Evolutionary conservation across 179 eudicot genomes (phyloP).

Genomic region (Vitellaria paradoxa): DNA sequence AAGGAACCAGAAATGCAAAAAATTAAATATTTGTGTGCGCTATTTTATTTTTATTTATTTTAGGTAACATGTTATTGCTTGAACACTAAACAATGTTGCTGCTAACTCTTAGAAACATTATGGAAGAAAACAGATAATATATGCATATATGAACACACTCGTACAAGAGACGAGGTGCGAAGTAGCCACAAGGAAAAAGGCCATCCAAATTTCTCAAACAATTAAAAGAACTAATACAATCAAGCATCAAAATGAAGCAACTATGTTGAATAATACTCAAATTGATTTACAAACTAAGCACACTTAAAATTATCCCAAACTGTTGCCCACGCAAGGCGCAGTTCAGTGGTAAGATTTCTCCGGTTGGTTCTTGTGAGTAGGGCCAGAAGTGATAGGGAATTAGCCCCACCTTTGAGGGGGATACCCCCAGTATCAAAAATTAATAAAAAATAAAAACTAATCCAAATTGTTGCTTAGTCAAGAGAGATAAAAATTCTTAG

Average conservation of each 20-base stretch:
- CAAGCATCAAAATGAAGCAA: not conserved
- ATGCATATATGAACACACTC: not conserved
- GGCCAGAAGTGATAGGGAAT: no score
- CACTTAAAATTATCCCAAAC: not conserved
- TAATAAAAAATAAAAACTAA: not conserved
- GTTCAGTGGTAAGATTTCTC: no score
- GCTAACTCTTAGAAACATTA: not conserved
- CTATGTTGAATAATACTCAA: not conserved
- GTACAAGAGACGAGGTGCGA: not conserved
- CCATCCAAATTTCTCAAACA: not conserved
- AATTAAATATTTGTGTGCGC: not conserved
- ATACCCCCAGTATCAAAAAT: no score
- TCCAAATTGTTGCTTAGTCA: not conserved
- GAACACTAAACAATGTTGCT: not conserved
- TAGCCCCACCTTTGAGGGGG: no score
- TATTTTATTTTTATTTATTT: not conserved
- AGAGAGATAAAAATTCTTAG: not conserved
- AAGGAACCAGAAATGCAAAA: constrained; percentile 7
- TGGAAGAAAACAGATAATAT: not conserved
- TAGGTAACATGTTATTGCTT: not conserved
- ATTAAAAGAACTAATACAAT: not conserved
- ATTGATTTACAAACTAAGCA: not conserved
- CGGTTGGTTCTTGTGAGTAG: no score
- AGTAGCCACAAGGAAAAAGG: not conserved
- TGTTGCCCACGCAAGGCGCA: no score